Conservation (phyloP, 1,284 basidiomycete genomes). For the Puccinia horiana region DNA sequence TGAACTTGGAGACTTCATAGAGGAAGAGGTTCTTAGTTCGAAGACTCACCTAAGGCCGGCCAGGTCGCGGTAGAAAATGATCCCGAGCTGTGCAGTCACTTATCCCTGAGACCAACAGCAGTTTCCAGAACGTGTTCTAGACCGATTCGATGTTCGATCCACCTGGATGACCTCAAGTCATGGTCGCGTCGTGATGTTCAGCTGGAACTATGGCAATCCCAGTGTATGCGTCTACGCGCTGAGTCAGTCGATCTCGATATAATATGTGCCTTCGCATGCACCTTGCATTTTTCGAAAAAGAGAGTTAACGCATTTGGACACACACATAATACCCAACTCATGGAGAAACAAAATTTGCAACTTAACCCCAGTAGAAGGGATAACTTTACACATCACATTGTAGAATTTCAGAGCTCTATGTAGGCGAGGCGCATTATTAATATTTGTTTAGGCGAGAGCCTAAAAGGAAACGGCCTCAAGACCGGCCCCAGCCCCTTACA, state of each 20-base stretch:
- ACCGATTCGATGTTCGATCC: background rate
- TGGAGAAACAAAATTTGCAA: background rate
- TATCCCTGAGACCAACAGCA: background rate
- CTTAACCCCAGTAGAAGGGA: background rate
- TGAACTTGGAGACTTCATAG: background rate
- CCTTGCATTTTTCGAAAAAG: background rate
- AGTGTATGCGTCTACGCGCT: background rate
- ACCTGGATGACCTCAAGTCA: background rate
- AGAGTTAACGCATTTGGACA: background rate
- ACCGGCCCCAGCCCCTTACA: background rate
- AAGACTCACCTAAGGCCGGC: background rate
- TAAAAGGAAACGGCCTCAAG: background rate
- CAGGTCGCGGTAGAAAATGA: background rate
- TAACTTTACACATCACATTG: conserved; percentile 7
- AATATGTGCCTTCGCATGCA: background rate
- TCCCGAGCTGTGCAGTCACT: background rate
- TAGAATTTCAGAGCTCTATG: background rate
- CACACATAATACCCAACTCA: background rate
- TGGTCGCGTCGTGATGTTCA: conserved; percentile 11
- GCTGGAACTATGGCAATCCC: conserved; percentile 7
- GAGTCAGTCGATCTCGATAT: background rate
- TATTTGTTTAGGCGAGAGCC: background rate
- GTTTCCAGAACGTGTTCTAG: background rate
- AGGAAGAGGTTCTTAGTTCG: conserved; percentile 2
- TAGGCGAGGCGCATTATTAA: background rate